Base-by-base conservation (phyloP, 306 rosid species). In the Albizia julibrissin region DNA sequence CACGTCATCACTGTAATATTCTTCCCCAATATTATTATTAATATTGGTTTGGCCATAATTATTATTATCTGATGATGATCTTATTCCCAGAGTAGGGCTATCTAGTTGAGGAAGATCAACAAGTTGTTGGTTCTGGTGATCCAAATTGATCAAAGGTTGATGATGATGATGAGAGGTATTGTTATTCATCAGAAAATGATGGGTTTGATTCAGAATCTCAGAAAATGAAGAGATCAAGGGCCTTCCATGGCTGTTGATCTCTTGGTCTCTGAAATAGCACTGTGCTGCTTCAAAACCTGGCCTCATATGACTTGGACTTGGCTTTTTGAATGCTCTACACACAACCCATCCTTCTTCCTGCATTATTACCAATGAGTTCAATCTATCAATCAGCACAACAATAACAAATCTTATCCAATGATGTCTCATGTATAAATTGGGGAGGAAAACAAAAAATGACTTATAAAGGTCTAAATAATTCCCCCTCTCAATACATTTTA, bases 281-380 rank as follows among this genome's bases (percentile, higher is more conserved):
- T 88, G 86, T 76, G 76, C 83, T 78, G 74, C 83, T 54, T 92
- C 97, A 83, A 65, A 89, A 3, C 85, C 87, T 89, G 83, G 97
- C 85, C 89, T 92, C 61, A 92, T 7, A 71, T 71, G 96, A 69
- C 87, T 92, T 39, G 98, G 94, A 66, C 81, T 88, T 26, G 98
- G 97, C 83, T 94, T 94, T 77, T 77, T 80, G 80, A 94, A 94
- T 86, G 98, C 98, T 58, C 96, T 43, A 74, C 98, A 92, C 37
- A 94, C 98, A 39, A 91, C 98, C 98, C 98, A 94, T 67, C 98
- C 98, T 90, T 94, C 98, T 91, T 94, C 98, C 98, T 94, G 92
- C 85, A 88, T 15, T 31, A 9, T 43, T 16, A 18, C 29, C 46
- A 68, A 19, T 22, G 47, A 61, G 11, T 74, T 85, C 59, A 47